Evolutionary conservation across 2,329 filamentous ascomycete species (phyloP), one percentile per base, ranked within the genome.

Genomic region (Fusarium avenaceum): DNA sequence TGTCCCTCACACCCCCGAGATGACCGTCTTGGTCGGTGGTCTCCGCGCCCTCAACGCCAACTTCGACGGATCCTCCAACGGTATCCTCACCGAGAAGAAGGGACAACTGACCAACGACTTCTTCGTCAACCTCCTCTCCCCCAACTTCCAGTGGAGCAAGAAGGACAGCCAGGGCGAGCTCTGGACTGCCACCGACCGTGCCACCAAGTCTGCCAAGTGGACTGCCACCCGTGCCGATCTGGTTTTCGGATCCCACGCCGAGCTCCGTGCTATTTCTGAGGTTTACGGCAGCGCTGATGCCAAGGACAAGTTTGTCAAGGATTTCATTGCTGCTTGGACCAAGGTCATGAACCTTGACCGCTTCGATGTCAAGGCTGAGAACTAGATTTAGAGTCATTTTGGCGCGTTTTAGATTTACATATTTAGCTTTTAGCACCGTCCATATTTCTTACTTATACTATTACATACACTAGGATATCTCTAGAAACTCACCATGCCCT

Each of bases 51-150:
- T 94, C 52, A 87, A 88, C 75, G 82, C 86, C 76, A 94, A 94
- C 83, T 92, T 84, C 66, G 90, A 94, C 71, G 89, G 89, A 42
- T 92, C 90, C 1, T 76, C 82, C 24, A 79, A 87, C 59, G 92
- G 92, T 61, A 85, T 94, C 59, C 84, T 94, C 74, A 94, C 92
- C 57, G 83, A 84, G 71, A 83, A 82, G 9, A 89, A 90, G 1
- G 92, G 92, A 42, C 79, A 87, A 71, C 83, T 94, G 72, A 92
- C 88, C 75, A 93, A 92, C 79, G 92, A 94, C 81, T 94, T 93
- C 85, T 94, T 94, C 75, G 86, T 92, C 79, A 93, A 94, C 81
- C 83, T 94, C 3, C 86, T 94, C 24, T 90, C 93, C 74, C 86
- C 85, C 73, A 81, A 79, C 77, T 91, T 86, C 8, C 82, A 80